Percentiles rank a stretch among this genome's conserved stretches.
Conservation (phyloP, 345 rosid genomes). For the Dipteronia dyeriana region DNA sequence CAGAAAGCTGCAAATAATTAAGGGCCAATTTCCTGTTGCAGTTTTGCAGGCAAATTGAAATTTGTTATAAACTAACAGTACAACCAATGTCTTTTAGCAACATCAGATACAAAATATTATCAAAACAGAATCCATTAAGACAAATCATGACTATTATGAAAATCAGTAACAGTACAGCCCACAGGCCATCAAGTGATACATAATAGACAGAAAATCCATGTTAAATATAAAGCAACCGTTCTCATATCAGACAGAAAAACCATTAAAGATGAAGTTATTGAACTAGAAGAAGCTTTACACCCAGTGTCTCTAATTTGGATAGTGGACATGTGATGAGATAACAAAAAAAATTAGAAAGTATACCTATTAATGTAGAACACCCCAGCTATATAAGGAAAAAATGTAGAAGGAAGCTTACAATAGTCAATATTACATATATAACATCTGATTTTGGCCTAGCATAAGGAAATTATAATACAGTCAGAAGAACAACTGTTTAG, state of each 20-base stretch:
- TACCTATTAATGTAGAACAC: not conserved
- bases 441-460: not conserved
- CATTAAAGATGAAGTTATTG: not conserved
- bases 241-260: not conserved
- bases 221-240: not conserved
- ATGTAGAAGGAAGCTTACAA: not conserved
- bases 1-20: conserved; percentile 70
- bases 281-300: not conserved
- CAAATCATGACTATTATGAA: conserved; percentile 4
- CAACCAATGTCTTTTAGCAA: not conserved
- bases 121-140: not conserved
- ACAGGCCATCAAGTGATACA: not conserved
- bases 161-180: not conserved
- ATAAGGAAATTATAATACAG: not conserved
- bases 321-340: not conserved
- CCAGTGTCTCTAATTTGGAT: not conserved
- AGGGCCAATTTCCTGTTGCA: conserved; percentile 83
- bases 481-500: not conserved
- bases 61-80: conserved; percentile 15
- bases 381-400: not conserved
- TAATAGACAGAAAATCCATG: conserved; percentile 1
- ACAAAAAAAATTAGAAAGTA: not conserved
- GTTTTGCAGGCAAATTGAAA: conserved; percentile 17
- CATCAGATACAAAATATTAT: conserved; percentile 9
- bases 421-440: not conserved